phyloP scores from a whole-genome alignment of 1,284 basidiomycete species.

The Termitomyces sp. region DNA sequence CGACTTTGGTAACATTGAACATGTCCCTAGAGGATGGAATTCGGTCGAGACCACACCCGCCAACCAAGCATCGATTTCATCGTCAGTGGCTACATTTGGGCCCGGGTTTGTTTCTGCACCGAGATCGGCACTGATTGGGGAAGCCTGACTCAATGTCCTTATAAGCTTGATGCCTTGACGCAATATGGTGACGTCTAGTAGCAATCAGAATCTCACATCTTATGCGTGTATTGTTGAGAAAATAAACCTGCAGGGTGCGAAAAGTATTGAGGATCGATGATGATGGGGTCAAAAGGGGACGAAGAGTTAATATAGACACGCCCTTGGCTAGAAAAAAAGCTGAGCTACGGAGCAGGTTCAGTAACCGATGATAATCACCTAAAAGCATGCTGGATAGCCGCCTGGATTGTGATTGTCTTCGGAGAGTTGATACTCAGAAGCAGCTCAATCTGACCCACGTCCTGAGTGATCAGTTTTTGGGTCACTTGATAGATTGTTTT shows the following conservation, averaged over 20 bases:
- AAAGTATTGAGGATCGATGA: conserved; percentile 43
- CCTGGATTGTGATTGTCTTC: conserved; percentile 50
- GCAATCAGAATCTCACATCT: background rate
- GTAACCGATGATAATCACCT: conserved; percentile 24
- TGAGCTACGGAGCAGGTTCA: background rate
- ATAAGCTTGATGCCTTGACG: conserved; percentile 56
- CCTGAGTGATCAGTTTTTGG: conserved; percentile 34
- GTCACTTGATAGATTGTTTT: conserved; percentile 54
- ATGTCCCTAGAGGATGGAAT: conserved; percentile 45
- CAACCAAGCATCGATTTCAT: conserved; percentile 44
- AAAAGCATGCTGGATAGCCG: conserved; percentile 64
- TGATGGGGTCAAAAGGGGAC: conserved; percentile 33
- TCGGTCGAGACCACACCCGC: conserved; percentile 29
- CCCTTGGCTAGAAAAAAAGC: conserved; percentile 21
- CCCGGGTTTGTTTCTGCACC: conserved; percentile 38
- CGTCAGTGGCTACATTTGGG: conserved; percentile 33
- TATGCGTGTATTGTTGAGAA: background rate
- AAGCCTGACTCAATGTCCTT: conserved; percentile 36
- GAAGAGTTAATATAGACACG: conserved; percentile 33
- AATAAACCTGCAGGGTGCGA: conserved; percentile 43
- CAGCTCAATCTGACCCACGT: conserved; percentile 59
- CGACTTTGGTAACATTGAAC: conserved; percentile 37
- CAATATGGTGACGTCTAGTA: conserved; percentile 47
- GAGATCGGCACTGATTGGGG: conserved; percentile 33
- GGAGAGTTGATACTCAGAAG: conserved; percentile 51